Percentiles rank a stretch among this genome's conserved stretches.
Evolutionary conservation across 2,329 filamentous ascomycete species (phyloP).

Genomic region (Geosmithia flava): DNA sequence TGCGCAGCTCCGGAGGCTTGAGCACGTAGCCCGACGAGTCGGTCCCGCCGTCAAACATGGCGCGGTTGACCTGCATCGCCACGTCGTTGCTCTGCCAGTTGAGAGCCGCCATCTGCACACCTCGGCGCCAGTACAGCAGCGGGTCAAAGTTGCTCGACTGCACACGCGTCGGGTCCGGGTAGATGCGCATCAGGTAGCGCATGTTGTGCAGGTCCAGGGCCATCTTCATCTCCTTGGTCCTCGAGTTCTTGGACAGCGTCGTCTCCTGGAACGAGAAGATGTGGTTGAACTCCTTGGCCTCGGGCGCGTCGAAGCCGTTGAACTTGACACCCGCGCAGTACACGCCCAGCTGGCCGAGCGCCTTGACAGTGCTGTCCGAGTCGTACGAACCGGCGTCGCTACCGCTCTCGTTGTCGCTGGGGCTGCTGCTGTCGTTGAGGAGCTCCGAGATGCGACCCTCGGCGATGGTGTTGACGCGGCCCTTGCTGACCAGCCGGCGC

Average conservation of each 20-base stretch:
- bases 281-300: slow-evolving; percentile 83
- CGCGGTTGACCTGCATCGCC: slow-evolving; percentile 90
- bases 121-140: slow-evolving; percentile 83
- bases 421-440: slow-evolving; percentile 41
- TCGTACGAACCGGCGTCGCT: slow-evolving; percentile 44
- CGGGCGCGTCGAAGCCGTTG: slow-evolving; percentile 61
- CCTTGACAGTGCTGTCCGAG: slow-evolving; percentile 67
- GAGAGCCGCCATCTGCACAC: slow-evolving; percentile 93
- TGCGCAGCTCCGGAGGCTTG: slow-evolving; percentile 77
- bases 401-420: slow-evolving; percentile 67
- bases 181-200: slow-evolving; percentile 84
- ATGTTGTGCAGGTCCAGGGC: slow-evolving; percentile 83
- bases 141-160: slow-evolving; percentile 92
- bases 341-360: slow-evolving; percentile 76
- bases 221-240: slow-evolving; percentile 62
- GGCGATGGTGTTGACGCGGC: slow-evolving; percentile 43
- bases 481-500: slow-evolving; percentile 35
- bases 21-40: slow-evolving; percentile 87
- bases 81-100: slow-evolving; percentile 99
- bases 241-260: slow-evolving; percentile 71
- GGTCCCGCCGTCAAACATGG: slow-evolving; percentile 87
- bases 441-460: slow-evolving; percentile 39
- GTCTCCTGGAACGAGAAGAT: slow-evolving; percentile 91
- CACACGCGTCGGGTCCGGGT: slow-evolving; percentile 72
- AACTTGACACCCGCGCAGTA: slow-evolving; percentile 69